Conservation (phyloP, 1,139 yeast genomes). For the Suhomyces bokatorum region DNA sequence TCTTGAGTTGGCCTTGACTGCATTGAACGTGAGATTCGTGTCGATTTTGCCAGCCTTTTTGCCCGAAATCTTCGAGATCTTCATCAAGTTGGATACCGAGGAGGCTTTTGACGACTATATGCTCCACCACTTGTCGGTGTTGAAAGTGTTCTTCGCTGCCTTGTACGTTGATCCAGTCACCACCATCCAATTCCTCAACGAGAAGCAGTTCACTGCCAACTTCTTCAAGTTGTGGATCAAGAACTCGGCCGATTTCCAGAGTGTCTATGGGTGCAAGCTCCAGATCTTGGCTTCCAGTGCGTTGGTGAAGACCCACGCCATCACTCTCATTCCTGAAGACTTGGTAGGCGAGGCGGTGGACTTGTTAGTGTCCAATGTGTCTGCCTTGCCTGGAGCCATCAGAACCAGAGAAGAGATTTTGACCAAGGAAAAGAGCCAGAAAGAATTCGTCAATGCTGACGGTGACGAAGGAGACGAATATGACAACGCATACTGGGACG, state of each 20-base stretch:
- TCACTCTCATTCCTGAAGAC: conserved; percentile 29
- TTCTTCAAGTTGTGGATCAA: conserved; percentile 53
- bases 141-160: conserved; percentile 45
- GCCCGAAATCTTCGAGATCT: conserved; percentile 39
- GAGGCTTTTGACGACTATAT: conserved; percentile 50
- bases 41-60: conserved; percentile 38
- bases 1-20: conserved; percentile 41
- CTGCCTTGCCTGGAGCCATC: conserved; percentile 50
- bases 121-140: conserved; percentile 48
- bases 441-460: conserved; percentile 27
- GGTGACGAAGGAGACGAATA: conserved; percentile 34
- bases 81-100: conserved; percentile 35
- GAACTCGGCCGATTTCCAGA: conserved; percentile 47
- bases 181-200: conserved; percentile 40
- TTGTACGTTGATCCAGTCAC: conserved; percentile 42
- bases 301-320: conserved; percentile 24
- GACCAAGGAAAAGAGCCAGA: conserved; percentile 35
- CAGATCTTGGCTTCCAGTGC: conserved; percentile 48
- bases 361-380: conserved; percentile 42
- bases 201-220: conserved; percentile 36
- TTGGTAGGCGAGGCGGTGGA: conserved; percentile 42
- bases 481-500: conserved; percentile 29
- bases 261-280: conserved; percentile 58
- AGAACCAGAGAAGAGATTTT: conserved; percentile 46
- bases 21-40: conserved; percentile 36